These are phyloP conservation scores for Suaeda aralocaspica DNA, from an alignment of 148 eudicot species.

Conservation along the genomic window DNA sequence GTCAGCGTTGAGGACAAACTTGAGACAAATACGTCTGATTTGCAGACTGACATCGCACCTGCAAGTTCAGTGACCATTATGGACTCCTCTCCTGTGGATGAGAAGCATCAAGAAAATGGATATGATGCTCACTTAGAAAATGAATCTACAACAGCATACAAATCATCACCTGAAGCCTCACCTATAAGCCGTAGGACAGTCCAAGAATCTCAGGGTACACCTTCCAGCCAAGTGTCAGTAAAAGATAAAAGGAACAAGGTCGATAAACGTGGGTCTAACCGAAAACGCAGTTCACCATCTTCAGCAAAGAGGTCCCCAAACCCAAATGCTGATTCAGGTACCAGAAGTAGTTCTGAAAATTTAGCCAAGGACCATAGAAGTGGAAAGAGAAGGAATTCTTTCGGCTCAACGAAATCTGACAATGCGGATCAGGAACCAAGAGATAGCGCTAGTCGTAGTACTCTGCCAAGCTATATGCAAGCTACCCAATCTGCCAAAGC, in stretches of 20 bases:
- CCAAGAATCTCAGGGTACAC: conserved; percentile 66
- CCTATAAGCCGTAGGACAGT: conserved; percentile 52
- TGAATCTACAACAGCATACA: conserved; percentile 25
- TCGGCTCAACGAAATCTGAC: conserved; percentile 68
- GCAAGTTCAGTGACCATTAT: conserved; percentile 12
- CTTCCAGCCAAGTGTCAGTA: conserved; percentile 66
- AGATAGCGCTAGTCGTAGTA: conserved; percentile 49
- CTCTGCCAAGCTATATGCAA: conserved; percentile 95
- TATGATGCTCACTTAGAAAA: conserved; percentile 22
- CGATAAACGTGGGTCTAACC: conserved; percentile 44
- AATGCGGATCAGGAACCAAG: conserved; percentile 70
- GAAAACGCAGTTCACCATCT: conserved; percentile 49
- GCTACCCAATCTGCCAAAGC: conserved; percentile 91
- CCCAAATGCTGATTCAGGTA: conserved; percentile 44
- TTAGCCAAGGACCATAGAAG: conserved; percentile 53
- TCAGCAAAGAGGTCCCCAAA: conserved; percentile 48
- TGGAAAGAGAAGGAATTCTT: conserved; percentile 68
- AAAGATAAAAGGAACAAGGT: conserved; percentile 49
- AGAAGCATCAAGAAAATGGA: conserved; percentile 29
- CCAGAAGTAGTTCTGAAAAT: conserved; percentile 56
- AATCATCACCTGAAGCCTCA: conserved; percentile 56
- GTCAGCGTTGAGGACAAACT: conserved; percentile 32
- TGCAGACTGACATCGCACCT: conserved; percentile 21
- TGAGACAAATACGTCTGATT: conserved; percentile 31
- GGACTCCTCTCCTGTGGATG: conserved; percentile 31